These are phyloP conservation scores for Epichloe amarillans DNA, from an alignment of 2,329 filamentous ascomycete genomes.

Conservation along the genomic window DNA sequence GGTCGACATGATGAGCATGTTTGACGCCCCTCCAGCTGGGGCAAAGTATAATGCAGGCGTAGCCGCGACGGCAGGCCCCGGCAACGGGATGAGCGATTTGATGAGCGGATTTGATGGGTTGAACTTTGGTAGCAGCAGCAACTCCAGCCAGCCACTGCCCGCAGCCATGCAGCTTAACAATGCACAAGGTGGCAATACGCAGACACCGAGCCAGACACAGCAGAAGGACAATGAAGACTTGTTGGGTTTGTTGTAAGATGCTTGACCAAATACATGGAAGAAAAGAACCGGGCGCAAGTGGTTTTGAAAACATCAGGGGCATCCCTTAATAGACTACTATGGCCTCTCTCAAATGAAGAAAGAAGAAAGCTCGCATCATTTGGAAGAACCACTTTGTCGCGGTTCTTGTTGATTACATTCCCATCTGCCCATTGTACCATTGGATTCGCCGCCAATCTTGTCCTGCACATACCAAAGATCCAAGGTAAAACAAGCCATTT, in stretches of 20 bases:
- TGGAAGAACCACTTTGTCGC: too few relatives aligned
- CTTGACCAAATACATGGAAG: background rate
- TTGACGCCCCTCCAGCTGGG: conserved; percentile 47
- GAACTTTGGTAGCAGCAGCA: conserved; percentile 48
- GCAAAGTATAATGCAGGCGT: conserved; percentile 20
- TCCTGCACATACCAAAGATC: too few relatives aligned
- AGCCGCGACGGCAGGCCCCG: conserved; percentile 24
- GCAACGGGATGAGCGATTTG: conserved; percentile 67
- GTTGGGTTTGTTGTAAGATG: conserved; percentile 27
- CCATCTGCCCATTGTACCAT: too few relatives aligned
- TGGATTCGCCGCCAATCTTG: too few relatives aligned
- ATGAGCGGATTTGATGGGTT: conserved; percentile 80
- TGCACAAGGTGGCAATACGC: conserved; percentile 13
- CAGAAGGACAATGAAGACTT: conserved; percentile 52
- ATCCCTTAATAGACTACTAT: conserved; percentile 1
- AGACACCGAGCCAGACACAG: conserved; percentile 24
- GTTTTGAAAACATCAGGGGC: background rate
- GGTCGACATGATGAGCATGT: conserved; percentile 56
- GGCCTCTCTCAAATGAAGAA: background rate
- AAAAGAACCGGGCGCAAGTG: background rate
- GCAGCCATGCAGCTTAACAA: conserved; percentile 43
- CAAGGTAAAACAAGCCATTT: too few relatives aligned
- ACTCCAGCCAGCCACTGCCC: conserved; percentile 46
- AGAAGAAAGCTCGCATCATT: too few relatives aligned
- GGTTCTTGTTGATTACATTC: too few relatives aligned